Evolutionary conservation across 1,284 basidiomycete genomes (phyloP).

Genomic region (Ustilago hordei): DNA sequence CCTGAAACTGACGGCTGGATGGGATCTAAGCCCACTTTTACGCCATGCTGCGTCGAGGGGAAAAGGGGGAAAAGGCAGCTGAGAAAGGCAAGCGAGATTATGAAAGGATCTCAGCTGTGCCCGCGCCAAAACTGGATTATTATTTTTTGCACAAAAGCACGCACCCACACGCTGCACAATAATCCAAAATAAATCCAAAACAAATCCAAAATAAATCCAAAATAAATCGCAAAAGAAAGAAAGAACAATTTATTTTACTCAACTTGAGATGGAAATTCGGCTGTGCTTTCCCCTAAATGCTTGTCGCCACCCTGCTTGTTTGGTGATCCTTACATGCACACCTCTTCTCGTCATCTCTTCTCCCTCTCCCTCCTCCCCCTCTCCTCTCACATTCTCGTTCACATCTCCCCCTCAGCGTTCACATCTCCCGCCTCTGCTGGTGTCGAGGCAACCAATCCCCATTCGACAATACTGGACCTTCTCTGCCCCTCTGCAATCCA

Average conservation of each 20-base stretch:
- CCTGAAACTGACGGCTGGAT: too few relatives aligned
- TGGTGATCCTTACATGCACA: background rate
- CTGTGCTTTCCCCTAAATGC: too few relatives aligned
- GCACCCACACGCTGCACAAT: too few relatives aligned
- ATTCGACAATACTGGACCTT: background rate
- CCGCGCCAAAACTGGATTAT: too few relatives aligned
- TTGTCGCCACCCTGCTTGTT: background rate
- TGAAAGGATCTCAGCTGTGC: background rate
- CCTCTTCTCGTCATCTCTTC: background rate
- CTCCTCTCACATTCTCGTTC: background rate
- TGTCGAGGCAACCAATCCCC: background rate
- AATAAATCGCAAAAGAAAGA: too few relatives aligned
- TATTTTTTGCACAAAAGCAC: too few relatives aligned
- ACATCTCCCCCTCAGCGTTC: background rate
- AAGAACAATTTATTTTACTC: too few relatives aligned
- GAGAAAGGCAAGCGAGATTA: conserved; percentile 1
- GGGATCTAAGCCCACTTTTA: background rate
- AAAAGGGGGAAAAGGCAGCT: background rate
- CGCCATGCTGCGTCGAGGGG: background rate
- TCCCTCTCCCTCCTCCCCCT: background rate
- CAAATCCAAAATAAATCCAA: too few relatives aligned
- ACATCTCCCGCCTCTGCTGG: background rate
- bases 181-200: too few relatives aligned
- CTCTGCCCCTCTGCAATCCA: background rate
- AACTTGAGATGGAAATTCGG: too few relatives aligned